Percentiles rank a stretch among this genome's conserved stretches.
Evolutionary conservation across 73 alveolate genomes (phyloP).

Genomic region (Paramecium biaurelia): DNA sequence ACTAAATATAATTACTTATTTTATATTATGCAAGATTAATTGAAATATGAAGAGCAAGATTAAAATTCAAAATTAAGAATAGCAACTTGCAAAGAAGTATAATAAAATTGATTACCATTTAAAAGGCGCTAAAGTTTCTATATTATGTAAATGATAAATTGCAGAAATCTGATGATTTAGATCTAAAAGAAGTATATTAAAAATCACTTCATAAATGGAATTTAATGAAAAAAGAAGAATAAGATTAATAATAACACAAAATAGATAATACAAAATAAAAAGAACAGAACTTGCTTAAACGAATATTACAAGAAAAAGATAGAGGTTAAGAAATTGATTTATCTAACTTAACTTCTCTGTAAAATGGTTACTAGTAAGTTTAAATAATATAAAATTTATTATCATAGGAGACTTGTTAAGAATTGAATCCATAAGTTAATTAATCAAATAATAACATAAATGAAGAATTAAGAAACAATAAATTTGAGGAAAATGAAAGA

Average conservation of each 20-base stretch:
- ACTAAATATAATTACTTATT: background rate
- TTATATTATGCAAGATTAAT: background rate
- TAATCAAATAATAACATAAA: background rate
- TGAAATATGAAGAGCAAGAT: background rate
- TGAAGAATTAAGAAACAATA: background rate
- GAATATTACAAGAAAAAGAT: background rate
- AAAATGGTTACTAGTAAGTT: background rate
- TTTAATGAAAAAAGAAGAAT: background rate
- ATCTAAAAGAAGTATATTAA: background rate
- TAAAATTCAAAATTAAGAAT: background rate
- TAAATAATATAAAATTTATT: background rate
- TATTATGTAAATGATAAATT: background rate
- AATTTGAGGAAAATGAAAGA: background rate
- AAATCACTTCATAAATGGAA: background rate
- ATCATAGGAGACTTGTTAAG: background rate
- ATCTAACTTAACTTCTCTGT: background rate
- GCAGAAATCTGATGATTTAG: background rate
- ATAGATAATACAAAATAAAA: background rate
- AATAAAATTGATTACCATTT: background rate
- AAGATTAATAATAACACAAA: background rate
- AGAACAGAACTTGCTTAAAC: background rate
- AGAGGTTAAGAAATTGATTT: background rate
- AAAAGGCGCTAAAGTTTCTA: background rate
- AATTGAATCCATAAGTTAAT: background rate
- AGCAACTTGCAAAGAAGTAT: background rate